Evolutionary conservation across 2,329 filamentous ascomycete species (phyloP).

Genomic region (Hyphodiscus sp.): DNA sequence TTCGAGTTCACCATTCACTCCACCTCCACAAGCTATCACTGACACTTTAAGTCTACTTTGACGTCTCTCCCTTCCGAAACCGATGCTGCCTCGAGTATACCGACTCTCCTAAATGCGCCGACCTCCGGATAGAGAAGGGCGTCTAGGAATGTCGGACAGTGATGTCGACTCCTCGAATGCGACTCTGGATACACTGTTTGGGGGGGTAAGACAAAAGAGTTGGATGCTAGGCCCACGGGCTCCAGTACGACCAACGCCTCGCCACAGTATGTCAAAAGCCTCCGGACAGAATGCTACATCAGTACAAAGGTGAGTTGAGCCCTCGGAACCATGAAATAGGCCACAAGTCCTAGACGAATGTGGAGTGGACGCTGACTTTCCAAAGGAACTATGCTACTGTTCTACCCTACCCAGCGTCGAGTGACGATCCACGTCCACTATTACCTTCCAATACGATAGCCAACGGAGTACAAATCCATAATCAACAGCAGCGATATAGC

Average conservation of each 20-base stretch:
- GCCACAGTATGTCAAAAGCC: conserved; percentile 16
- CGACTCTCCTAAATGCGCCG: conserved; percentile 24
- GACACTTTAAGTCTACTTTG: conserved; percentile 2
- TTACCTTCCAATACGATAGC: conserved; percentile 27
- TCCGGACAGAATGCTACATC: conserved; percentile 7
- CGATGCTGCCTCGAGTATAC: conserved; percentile 12
- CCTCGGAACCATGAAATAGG: not conserved
- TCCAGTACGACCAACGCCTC: conserved; percentile 27
- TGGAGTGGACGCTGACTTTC: conserved; percentile 3
- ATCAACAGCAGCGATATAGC: not conserved
- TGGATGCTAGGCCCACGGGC: conserved; percentile 28
- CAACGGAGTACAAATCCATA: conserved; percentile 22
- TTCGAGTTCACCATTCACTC: conserved; percentile 1
- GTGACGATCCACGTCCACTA: conserved; percentile 50
- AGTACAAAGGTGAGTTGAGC: conserved; percentile 16
- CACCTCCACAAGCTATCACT: not conserved
- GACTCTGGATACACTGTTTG: conserved; percentile 30
- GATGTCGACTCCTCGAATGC: conserved; percentile 30
- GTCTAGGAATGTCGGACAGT: conserved; percentile 19
- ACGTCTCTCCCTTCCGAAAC: conserved; percentile 7
- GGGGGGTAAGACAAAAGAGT: conserved; percentile 27
- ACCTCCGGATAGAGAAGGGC: conserved; percentile 27
- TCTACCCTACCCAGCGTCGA: conserved; percentile 49
- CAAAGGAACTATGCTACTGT: conserved; percentile 7
- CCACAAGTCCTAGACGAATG: not conserved